Evolutionary conservation across 768 basidiomycete genomes (phyloP).

Genomic region (Suillus subluteus): DNA sequence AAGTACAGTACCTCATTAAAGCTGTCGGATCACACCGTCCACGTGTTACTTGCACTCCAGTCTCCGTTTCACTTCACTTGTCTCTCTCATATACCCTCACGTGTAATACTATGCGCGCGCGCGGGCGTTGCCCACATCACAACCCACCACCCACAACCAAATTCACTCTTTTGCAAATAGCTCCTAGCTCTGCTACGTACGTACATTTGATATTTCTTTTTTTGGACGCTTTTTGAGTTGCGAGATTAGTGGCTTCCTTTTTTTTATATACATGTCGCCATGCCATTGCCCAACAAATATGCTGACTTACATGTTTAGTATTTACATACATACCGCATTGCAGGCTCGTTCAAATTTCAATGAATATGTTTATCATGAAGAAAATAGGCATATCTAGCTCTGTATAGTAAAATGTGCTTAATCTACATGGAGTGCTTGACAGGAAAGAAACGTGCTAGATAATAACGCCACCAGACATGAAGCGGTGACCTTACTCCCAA

Average conservation of each 20-base stretch:
- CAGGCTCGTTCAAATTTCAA: neutral
- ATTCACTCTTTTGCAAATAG: conserved; percentile 17
- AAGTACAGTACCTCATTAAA: conserved; percentile 23
- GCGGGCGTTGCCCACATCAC: conserved; percentile 14
- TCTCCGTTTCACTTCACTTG: conserved; percentile 21
- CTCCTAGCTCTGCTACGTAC: conserved; percentile 13
- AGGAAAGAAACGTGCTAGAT: conserved; percentile 25
- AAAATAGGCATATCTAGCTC: conserved; percentile 19
- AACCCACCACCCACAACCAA: conserved; percentile 3
- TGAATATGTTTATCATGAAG: conserved; percentile 5
- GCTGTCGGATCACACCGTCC: conserved; percentile 26
- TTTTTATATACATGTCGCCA: neutral
- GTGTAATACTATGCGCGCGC: conserved; percentile 40
- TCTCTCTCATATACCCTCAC: conserved; percentile 39
- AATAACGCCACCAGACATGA: conserved; percentile 18
- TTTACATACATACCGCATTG: neutral
- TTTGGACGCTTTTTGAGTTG: conserved; percentile 15
- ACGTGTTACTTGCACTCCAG: conserved; percentile 9
- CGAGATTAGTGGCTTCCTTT: neutral
- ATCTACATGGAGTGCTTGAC: conserved; percentile 40
- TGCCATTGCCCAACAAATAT: neutral
- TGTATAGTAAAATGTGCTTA: conserved; percentile 34
- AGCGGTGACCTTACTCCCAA: conserved; percentile 43
- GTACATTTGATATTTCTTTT: conserved; percentile 14
- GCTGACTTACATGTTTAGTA: conserved; percentile 16